Base-by-base conservation (phyloP, 768 basidiomycete species). In the Ramaria sp. region DNA sequence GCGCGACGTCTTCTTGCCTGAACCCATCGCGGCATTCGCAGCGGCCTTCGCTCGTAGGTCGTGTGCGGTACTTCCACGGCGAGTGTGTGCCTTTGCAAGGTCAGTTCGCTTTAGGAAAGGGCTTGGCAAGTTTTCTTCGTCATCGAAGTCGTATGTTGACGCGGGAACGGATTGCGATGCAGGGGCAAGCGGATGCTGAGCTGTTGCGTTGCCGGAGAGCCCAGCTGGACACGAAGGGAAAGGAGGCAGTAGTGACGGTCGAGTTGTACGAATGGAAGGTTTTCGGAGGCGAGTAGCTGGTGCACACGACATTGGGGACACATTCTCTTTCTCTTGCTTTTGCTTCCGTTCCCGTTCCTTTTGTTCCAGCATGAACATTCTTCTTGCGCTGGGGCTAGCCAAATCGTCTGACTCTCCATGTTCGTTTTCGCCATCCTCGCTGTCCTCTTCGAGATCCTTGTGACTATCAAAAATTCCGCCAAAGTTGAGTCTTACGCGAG, bases 101-200 rank as follows among this genome's bases (percentile, higher is more conserved):
- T 67, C 61, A 39, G 73, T 74, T 51, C 79, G 74, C 65, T 84
- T 86, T 43, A 91, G 66, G 69, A 91, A 91, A 5, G 89, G 90
- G 65, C 86, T 88, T 0, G 89, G 90, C 0, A 91, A 75, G 66
- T 90, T 91, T 67, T 89, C 88, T 65, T 89, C 89, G 65, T 91
- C 88, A 0, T 74, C 73, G 10, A 85, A 63, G 66, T 90, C 83
- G 63, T 89, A 91, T 58, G 77, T 71, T 3, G 81, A 73, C 3
- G 77, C 49, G 10, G 71, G 68, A 30, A 68, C 59, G 22, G 61
- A 20, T 0, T 63, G 45, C 24, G 65, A 54, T n/a, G 65, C 48
- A 22, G 65, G 51, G 12, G 51, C 51, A 58, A 47, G 31, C 56
- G 77, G 76, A 1, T 75, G 77, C 62, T 77, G 76, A 0, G 74